phyloP scores from a whole-genome alignment of 345 rosid species.

The Citrus trifoliata region DNA sequence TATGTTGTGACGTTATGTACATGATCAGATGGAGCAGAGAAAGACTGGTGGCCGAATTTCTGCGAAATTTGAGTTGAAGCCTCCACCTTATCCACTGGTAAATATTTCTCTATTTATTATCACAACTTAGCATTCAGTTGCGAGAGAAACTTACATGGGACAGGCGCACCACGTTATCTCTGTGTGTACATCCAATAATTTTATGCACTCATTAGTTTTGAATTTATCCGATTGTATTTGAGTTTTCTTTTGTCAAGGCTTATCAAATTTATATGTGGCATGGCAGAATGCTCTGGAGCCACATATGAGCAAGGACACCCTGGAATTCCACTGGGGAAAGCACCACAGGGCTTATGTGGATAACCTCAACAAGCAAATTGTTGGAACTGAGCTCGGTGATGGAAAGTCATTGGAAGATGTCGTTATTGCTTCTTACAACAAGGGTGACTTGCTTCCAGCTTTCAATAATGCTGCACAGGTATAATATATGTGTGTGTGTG shows the following conservation, averaged over 20 bases:
- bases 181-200: too few species aligned
- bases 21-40: constrained; percentile 37
- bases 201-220: too few species aligned
- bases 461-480: constrained; percentile 97
- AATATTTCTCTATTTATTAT: neutral
- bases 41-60: constrained; percentile 34
- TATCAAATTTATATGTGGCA: neutral
- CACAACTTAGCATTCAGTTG: neutral
- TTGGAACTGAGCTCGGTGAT: constrained; percentile 57
- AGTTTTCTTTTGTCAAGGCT: neutral
- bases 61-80: constrained; percentile 68
- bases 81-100: constrained; percentile 90
- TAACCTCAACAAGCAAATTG: constrained; percentile 78
- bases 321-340: constrained; percentile 93
- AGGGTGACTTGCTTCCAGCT: constrained; percentile 80
- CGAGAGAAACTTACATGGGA: too few species aligned
- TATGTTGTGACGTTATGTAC: constrained; percentile 8
- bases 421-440: constrained; percentile 56
- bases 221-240: neutral
- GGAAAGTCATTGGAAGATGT: constrained; percentile 61
- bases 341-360: constrained; percentile 87
- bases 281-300: constrained; percentile 86
- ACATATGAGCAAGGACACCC: constrained; percentile 69
- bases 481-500: neutral
- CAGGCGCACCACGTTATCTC: too few species aligned